Conservation (phyloP, 306 rosid genomes). For the Vicia sativa region DNA sequence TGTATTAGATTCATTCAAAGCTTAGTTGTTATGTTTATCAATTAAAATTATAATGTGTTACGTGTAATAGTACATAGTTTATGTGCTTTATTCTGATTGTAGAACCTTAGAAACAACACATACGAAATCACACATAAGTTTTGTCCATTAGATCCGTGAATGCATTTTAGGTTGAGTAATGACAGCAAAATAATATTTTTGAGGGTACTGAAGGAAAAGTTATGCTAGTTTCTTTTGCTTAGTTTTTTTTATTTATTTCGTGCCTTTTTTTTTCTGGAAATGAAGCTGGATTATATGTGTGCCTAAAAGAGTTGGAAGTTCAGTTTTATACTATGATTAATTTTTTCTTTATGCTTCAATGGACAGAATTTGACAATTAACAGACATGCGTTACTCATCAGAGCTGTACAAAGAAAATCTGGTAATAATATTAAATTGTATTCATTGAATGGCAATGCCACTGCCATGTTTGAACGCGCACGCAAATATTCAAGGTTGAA, state of each 20-base stretch:
- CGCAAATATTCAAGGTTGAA: conserved; percentile 16
- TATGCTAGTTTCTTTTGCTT: no score
- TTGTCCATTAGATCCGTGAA: conserved; percentile 6
- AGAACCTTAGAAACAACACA: background rate
- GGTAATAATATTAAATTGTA: conserved; percentile 19
- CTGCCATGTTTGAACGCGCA: conserved; percentile 1
- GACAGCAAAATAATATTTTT: conserved; percentile 10
- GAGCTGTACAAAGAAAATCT: conserved; percentile 27
- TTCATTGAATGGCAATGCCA: conserved; percentile 5
- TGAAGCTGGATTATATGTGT: conserved; percentile 10
- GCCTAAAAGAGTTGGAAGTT: background rate
- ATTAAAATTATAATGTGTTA: background rate
- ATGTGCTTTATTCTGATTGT: background rate
- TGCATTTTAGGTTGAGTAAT: conserved; percentile 4
- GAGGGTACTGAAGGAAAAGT: no score
- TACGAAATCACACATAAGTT: background rate
- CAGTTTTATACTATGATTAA: conserved; percentile 10
- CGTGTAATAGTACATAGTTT: background rate
- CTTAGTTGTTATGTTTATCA: background rate
- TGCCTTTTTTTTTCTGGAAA: background rate
- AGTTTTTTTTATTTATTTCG: background rate
- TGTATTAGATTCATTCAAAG: no score
- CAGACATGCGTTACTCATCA: conserved; percentile 18
- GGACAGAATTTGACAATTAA: conserved; percentile 14
- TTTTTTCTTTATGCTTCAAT: background rate